Evolutionary conservation across 2,329 filamentous ascomycete genomes (phyloP), one percentile per base, ranked within the genome.

Genomic region (Colletotrichum paranaense): DNA sequence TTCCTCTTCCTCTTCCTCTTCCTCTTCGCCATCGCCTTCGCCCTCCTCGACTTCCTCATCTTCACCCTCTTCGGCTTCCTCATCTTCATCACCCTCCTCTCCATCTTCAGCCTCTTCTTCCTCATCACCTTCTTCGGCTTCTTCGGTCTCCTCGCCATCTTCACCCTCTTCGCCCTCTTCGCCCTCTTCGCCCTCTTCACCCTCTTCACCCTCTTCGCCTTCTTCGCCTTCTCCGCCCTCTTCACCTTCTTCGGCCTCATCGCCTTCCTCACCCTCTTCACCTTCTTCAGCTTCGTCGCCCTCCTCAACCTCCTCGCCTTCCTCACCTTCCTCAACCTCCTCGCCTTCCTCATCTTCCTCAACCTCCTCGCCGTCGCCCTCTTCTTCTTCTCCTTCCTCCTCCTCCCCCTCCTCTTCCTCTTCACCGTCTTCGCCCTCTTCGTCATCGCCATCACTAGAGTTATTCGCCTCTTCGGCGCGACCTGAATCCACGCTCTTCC

Each of bases 401-500:
- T 69, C 72, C 3, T 63, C 76, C 12, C 72, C 75, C 5, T 65
- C 73, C 22, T 74, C 4, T 68, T 77, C 74, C 12, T 70, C 73
- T 5, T 69, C 72, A 3, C 64, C 71, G 4, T 66, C 75, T 24
- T 73, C 75, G 2, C 63, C 75, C 3, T 82, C 82, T 2, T 74
- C 80, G 64, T 79, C 68, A 64, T 80, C 38, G 60, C 79, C 63
- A 11, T 66, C 67, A 75, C 77, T 55, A 76, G 79, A 55, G 74
- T 78, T 22, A 12, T 65, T 46, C 11, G 32, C 67, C 22, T 57
- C 68, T 28, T 38, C 62, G 3, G 46, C 65, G 4, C 56, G 58
- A 52, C 26, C 49, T 11, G 76, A 77, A 58, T 83, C 82, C 57
- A 80, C 79, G 60, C 82, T 83, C 77, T 81, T 81, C 70, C 83